Evolutionary conservation across 2,329 filamentous ascomycete genomes (phyloP), one percentile per base, ranked within the genome.

Genomic region (Fusarium papillatum): DNA sequence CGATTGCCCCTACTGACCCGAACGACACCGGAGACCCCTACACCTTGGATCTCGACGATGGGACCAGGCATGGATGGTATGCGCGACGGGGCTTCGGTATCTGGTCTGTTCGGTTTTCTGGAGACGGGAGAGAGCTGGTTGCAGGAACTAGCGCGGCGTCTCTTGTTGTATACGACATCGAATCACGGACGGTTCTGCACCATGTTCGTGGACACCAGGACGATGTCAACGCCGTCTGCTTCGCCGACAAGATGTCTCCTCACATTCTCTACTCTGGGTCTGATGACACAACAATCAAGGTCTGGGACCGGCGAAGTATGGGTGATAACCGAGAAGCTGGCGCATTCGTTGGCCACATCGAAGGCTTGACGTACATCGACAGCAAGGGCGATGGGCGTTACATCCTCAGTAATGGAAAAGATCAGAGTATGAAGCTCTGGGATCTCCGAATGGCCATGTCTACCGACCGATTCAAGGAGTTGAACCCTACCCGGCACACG

Each of bases 381-480:
- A 92, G 90, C 83, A 94, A 94, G 80, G 91, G 91, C 64, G 92
- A 94, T 80, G 92, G 92, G 6, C 87, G 92, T 68, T 98, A 98
- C 82, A 94, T 98, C 11, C 90, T 99, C 31, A 96, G 93, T 76
- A 99, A 99, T 80, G 95, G 92, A 73, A 99, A 98, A 82, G 97
- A 99, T 81, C 97, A 98, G 83, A 96, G 93, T 50, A 98, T 98
- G 91, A 98, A 98, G 85, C 89, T 99, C 0, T 99, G 97, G 97
- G 97, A 99, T 83, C 83, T 98, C 68, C 90, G 96, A 64, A 97
- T 95, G 88, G 96, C 95, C 89, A 94, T 97, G 88, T 92, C 92
- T 7, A 93, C 93, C 1, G 89, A 92, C 39, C 86, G 88, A 64
- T 94, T 91, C 70, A 87, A 88, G 57, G 84, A 87, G 38, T 85